Base-by-base conservation (phyloP, 2,329 filamentous ascomycete species). In the Stagonosporopsis chrysanthemi region DNA sequence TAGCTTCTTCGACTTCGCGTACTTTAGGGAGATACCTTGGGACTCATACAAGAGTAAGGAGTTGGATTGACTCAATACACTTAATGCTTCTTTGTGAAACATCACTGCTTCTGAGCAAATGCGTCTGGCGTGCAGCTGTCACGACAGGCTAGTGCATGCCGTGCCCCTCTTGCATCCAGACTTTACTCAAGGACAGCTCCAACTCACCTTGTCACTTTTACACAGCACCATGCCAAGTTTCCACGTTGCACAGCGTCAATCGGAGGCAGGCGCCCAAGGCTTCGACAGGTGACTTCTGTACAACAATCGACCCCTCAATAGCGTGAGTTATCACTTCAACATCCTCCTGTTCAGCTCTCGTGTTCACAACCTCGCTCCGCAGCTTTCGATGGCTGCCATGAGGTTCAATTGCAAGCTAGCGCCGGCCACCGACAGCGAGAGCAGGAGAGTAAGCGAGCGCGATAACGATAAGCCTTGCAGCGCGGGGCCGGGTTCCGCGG, bases 21-120 rank as follows among this genome's bases (percentile, higher is more conserved):
- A 52, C 49, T 50, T 54, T 63, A 60, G 57, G 60, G 49, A 67
- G 66, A 68, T 67, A 68, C 66, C 66, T 68, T 58, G 59, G 62
- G 61, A 50, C 56, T 54, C 56, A 33, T 24, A 48, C 38, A 42
- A 15, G 54, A 55, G 52, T 45, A 42, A n/a, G 51, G 54, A 41
- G 54, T 56, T 56, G 41, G 41, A 23, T 44, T 45, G 43, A 29
- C 28, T 33, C n/a, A 49, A 44, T 31, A 28, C 33, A 49, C 31
- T 14, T 47, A 58, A 58, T 58, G 39, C 49, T 35, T 53, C 36
- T n/a, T 28, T 36, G 43, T 29, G 11, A 38, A 9, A 17, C 31
- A n/a, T n/a, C 31, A 33, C 31, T 44, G 52, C 38, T 12, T 19
- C 31, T 39, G 24, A 23, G 17, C 44, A 15, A 39, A 39, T 26